phyloP scores from a whole-genome alignment of 2,329 filamentous ascomycete genomes.

The Pseudogymnoascus sp. region DNA sequence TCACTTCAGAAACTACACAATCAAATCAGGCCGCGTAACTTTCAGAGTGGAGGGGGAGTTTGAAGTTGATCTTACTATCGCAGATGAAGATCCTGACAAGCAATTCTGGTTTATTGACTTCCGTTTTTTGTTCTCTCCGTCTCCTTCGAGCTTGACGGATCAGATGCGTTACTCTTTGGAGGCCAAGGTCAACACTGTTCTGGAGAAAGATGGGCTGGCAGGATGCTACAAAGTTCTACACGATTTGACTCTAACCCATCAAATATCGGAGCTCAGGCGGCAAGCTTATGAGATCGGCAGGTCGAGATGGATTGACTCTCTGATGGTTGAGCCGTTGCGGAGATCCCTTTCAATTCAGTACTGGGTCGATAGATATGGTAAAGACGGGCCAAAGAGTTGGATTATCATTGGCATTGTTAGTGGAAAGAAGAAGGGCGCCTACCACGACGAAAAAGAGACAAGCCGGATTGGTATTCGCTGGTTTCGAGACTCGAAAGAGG shows the following conservation, averaged over 20 bases:
- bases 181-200: conserved; percentile 58
- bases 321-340: conserved; percentile 71
- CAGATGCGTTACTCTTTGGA: conserved; percentile 60
- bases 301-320: conserved; percentile 66
- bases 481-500: conserved; percentile 75
- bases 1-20: conserved; percentile 68
- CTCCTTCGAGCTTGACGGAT: conserved; percentile 51
- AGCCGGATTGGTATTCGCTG: conserved; percentile 61
- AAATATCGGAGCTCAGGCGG: conserved; percentile 70
- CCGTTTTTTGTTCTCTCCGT: conserved; percentile 70
- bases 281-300: conserved; percentile 65
- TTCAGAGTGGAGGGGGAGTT: conserved; percentile 80
- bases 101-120: conserved; percentile 95
- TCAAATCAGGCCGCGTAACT: conserved; percentile 80
- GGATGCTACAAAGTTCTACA: conserved; percentile 85
- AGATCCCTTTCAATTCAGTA: conserved; percentile 83
- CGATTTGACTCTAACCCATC: conserved; percentile 80
- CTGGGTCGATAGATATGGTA: conserved; percentile 58
- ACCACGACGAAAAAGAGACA: conserved; percentile 35
- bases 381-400: conserved; percentile 70
- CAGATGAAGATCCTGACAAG: conserved; percentile 70
- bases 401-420: conserved; percentile 76
- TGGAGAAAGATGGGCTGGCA: conserved; percentile 60
- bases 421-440: conserved; percentile 40
- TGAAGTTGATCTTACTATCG: conserved; percentile 85